Evolutionary conservation across 1,284 basidiomycete species (phyloP).

Genomic region (Rhodotorula sp.): DNA sequence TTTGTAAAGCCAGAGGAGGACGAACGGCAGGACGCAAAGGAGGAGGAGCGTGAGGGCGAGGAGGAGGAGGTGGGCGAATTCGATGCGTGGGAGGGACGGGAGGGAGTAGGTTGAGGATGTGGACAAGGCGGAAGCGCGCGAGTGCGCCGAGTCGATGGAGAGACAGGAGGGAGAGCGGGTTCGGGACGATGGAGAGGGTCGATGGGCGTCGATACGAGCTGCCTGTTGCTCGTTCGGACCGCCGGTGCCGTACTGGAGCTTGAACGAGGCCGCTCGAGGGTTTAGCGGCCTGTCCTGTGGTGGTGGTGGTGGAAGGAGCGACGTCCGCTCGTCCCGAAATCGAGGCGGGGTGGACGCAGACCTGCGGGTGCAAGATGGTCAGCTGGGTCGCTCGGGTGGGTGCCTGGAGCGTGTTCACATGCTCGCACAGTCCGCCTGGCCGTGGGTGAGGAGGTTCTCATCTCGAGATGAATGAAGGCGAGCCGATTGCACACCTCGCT

Average conservation of each 20-base stretch:
- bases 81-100: constrained; percentile 15
- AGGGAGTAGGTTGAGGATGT: constrained; percentile 21
- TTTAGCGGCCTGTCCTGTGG: background rate
- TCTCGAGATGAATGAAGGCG: no score
- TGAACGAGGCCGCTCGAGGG: background rate
- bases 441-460: no score
- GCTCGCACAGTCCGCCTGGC: no score
- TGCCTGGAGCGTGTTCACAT: background rate
- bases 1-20: constrained; percentile 17
- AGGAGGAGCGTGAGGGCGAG: constrained; percentile 28
- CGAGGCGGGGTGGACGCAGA: background rate
- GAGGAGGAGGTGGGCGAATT: constrained; percentile 23
- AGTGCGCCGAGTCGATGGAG: background rate
- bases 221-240: background rate
- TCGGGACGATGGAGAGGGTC: background rate
- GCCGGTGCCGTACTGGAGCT: background rate
- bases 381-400: background rate
- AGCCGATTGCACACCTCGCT: no score
- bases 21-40: constrained; percentile 22
- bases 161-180: background rate
- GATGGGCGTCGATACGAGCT: no score
- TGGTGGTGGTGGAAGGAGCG: background rate
- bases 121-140: constrained; percentile 10
- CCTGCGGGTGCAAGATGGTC: background rate
- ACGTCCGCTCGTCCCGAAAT: background rate